Conservation (phyloP, 108 stramenopile genomes). For the Skeletonema grethae region DNA sequence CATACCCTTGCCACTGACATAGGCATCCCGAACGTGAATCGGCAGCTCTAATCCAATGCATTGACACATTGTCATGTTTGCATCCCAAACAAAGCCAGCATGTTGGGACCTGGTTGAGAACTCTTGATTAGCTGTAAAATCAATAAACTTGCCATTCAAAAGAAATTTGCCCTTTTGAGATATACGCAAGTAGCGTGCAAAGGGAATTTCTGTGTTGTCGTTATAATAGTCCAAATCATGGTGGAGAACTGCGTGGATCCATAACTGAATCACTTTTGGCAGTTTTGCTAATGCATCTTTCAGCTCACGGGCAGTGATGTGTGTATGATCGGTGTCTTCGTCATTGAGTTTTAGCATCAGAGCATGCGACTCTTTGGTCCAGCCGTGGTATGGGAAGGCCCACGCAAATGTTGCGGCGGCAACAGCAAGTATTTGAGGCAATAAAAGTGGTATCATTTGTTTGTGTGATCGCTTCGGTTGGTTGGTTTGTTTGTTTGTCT, state of each 20-base stretch:
- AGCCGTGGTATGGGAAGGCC: constrained; percentile 3
- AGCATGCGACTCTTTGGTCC: constrained; percentile 33
- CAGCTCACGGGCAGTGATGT: constrained; percentile 9
- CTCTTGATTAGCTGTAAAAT: constrained; percentile 26
- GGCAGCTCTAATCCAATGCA: constrained; percentile 7
- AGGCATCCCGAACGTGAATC: constrained; percentile 26
- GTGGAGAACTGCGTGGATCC: background rate
- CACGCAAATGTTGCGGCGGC: constrained; percentile 13
- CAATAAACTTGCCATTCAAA: constrained; percentile 25
- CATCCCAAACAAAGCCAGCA: constrained; percentile 46
- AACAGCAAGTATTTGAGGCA: background rate
- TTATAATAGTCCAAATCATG: background rate
- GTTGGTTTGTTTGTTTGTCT: background rate
- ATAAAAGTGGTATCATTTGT: constrained; percentile 10
- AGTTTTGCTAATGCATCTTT: constrained; percentile 7
- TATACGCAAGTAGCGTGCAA: constrained; percentile 16
- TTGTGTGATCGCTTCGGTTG: background rate
- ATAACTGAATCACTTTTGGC: constrained; percentile 24
- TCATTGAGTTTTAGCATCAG: constrained; percentile 17
- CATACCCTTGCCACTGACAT: constrained; percentile 24
- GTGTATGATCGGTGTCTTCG: background rate
- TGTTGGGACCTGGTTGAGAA: constrained; percentile 13
- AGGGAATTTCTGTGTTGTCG: constrained; percentile 13
- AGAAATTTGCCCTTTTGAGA: constrained; percentile 28
- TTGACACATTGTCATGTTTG: constrained; percentile 13